Base-by-base conservation (phyloP, 805 yeast genomes). In the Candida endomychidarum region DNA sequence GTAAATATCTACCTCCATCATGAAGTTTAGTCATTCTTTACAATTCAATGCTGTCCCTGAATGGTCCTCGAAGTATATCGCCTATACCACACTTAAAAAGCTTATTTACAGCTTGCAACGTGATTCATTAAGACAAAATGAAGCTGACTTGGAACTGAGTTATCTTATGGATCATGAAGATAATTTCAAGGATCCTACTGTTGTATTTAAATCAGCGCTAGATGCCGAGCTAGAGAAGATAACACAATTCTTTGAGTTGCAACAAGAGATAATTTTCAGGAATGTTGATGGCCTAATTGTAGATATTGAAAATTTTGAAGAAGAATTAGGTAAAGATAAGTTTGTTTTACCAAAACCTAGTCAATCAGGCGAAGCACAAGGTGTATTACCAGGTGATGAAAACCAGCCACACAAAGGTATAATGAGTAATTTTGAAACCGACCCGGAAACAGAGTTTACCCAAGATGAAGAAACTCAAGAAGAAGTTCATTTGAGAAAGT, bases 41-140 rank as follows among this genome's bases (percentile, higher is more conserved):
- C 96, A 91, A 73, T 90, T 91, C 65, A 91, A 91, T 62, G 96
- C 98, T 17, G 98, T 93, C 4, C 97, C 99, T 2, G 98, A 93
- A 61, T 91, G 99, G 99, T 79, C 96, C 9, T 81, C 95, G 19
- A 80, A 86, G 58, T 91, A 91, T 62, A 82, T 91, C 41, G 90
- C 95, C 40, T 91, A 91, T 62, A 85, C 96, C 1, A 81, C 86
- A 26, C 70, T 93, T 43, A 91, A 93, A 61, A 87, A 86, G 65
- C 74, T 86, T 29, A 85, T 90, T 20, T 91, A 90, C 60, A 71
- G 81, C 12, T 70, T 91, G 34, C 97, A 93, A 56, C 74, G 90
- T 53, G 88, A 85, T 28, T 56, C 58, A 17, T 51, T 66, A 38
- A 47, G 63, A 29, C 46, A 49, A 15, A 39, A 47, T 51, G 27